Base-by-base conservation (phyloP, 768 basidiomycete genomes). In the Suillus sp. region DNA sequence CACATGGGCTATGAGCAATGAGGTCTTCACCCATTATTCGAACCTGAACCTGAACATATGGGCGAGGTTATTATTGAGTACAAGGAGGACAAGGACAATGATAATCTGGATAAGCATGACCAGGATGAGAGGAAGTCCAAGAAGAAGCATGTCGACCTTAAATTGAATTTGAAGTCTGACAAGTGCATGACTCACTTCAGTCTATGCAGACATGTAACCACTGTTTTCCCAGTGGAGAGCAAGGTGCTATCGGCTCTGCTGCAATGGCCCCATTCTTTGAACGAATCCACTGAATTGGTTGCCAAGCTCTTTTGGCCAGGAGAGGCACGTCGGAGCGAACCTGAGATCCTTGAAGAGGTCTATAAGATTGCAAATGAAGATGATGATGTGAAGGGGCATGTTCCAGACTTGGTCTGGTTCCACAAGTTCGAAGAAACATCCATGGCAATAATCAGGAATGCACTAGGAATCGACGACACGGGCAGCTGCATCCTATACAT, bases 251-350 rank as follows among this genome's bases (percentile, higher is more conserved):
- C 32, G 18, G n/a, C n/a, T 47, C 16, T 32, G 1, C 30, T 14
- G 2, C 25, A 2, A 14, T 1, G 2, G 20, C 4, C 9, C 8
- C 40, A 20, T 30, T 25, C 20, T 30, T 32, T 1, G 5, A 60
- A 34, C 37, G 2, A 42, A 16, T 7, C 42, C 14, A 25, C 27
- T 2, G 30, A 34, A 16, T 35, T 45, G 0, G 42, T 59, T 8
- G 42, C 40, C 58, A 59, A 59, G 42, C 16, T 59, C 58, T 59
- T 30, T 35, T 50, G 59, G 59, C 32, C 30, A 8, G 43, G 50
- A 34, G 43, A 50, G 20, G 32, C 43, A 27, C 59, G 18, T 10
- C 30, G 6, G n/a, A n/a, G n/a, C n/a, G n/a, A n/a, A n/a, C n/a
- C n/a, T n/a, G n/a, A n/a, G n/a, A n/a, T n/a, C n/a, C n/a, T n/a